Percentiles rank a stretch among this genome's conserved stretches.
phyloP scores from a whole-genome alignment of 257 asterid species.

The Salvia rosmarinus region DNA sequence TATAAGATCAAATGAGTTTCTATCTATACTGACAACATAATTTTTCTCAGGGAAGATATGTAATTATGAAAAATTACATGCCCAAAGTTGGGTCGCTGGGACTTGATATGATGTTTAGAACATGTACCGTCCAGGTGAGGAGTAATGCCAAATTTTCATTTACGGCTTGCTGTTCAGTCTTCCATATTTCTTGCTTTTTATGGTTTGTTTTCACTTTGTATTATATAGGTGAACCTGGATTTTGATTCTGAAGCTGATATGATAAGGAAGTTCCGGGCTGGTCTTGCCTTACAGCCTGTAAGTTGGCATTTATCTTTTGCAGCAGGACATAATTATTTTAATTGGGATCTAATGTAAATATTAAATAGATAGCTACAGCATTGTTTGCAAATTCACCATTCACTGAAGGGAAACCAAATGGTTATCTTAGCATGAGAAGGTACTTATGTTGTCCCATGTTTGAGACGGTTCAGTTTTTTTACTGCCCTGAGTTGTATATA shows the following conservation, averaged over 20 bases:
- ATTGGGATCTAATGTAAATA: constrained; percentile 41
- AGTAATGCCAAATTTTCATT: constrained; percentile 3
- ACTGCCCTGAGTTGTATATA: constrained; percentile 28
- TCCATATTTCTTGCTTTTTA: constrained; percentile 16
- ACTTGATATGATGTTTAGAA: constrained; percentile 94
- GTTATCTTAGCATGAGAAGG: constrained; percentile 99
- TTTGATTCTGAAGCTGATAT: constrained; percentile 94
- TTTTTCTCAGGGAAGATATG: constrained; percentile 85
- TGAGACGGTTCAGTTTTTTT: constrained; percentile 20
- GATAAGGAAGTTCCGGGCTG: constrained; percentile 95
- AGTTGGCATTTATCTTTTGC: constrained; percentile 39
- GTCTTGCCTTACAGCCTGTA: constrained; percentile 96
- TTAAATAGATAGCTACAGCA: constrained; percentile 93
- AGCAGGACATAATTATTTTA: constrained; percentile 19
- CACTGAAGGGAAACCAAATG: constrained; percentile 94
- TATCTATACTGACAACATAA: constrained; percentile 40
- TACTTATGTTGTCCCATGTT: constrained; percentile 30
- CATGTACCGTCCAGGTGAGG: constrained; percentile 93
- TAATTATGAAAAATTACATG: constrained; percentile 92
- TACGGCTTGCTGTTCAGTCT: background rate
- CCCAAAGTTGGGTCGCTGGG: constrained; percentile 98
- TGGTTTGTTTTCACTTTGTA: constrained; percentile 26
- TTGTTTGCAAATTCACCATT: constrained; percentile 97
- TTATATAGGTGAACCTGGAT: constrained; percentile 91
- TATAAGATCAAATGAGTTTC: constrained; percentile 34